These are phyloP conservation scores for Phaeosphaeriaceae sp. DNA, from an alignment of 2,329 filamentous ascomycete species.

Conservation along the genomic window DNA sequence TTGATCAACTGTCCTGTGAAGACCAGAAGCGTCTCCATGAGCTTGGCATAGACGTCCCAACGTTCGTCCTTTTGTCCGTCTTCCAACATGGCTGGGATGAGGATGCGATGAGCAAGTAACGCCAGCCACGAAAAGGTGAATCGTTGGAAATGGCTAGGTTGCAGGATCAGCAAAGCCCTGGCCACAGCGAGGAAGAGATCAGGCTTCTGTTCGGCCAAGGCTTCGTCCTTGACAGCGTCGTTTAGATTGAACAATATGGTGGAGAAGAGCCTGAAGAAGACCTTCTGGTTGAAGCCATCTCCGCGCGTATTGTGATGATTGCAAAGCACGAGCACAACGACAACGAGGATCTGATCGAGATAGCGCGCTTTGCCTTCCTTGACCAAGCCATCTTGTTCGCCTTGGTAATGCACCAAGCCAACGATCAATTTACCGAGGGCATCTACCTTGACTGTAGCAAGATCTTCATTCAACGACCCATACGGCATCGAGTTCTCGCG, in stretches of 20 bases:
- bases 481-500: slow-evolving; percentile 66
- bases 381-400: slow-evolving; percentile 63
- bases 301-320: slow-evolving; percentile 82
- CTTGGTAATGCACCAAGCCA: slow-evolving; percentile 75
- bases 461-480: slow-evolving; percentile 64
- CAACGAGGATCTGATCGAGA: slow-evolving; percentile 76
- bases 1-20: slow-evolving; percentile 84
- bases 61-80: slow-evolving; percentile 65
- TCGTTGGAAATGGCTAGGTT: slow-evolving; percentile 77
- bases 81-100: slow-evolving; percentile 79
- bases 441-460: slow-evolving; percentile 73
- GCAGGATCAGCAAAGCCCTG: slow-evolving; percentile 73
- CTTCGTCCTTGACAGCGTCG: slow-evolving; percentile 60
- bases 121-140: slow-evolving; percentile 88
- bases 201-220: slow-evolving; percentile 61
- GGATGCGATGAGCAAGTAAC: slow-evolving; percentile 82
- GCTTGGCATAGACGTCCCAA: slow-evolving; percentile 77
- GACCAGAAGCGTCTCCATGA: slow-evolving; percentile 74
- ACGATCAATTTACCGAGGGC: slow-evolving; percentile 82
- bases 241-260: slow-evolving; percentile 79
- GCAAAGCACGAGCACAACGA: slow-evolving; percentile 82
- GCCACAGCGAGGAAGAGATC: slow-evolving; percentile 77
- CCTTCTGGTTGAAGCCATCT: slow-evolving; percentile 83
- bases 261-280: slow-evolving; percentile 91
- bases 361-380: slow-evolving; percentile 72